Conservation (phyloP, 1,284 basidiomycete species). For the Sanghuangporus weigelae region DNA sequence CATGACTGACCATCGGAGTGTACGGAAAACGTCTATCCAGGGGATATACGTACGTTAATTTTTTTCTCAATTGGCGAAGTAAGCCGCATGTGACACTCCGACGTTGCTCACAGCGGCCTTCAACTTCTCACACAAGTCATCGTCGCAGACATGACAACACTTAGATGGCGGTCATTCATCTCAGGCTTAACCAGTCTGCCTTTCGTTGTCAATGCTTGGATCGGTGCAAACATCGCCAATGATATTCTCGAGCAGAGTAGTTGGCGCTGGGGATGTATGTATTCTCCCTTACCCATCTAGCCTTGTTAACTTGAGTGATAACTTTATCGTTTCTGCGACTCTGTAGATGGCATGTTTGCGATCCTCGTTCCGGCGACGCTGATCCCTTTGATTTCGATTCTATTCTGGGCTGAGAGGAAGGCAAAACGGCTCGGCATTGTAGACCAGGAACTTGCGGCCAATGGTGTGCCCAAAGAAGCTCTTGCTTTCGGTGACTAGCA, state of each 20-base stretch:
- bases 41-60: constrained; percentile 41
- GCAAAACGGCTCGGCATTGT: constrained; percentile 49
- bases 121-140: constrained; percentile 73
- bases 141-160: constrained; percentile 76
- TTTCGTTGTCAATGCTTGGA: constrained; percentile 63
- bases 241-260: constrained; percentile 47
- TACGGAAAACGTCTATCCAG: constrained; percentile 25
- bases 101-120: constrained; percentile 39
- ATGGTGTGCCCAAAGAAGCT: not conserved
- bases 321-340: not conserved
- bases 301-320: not conserved
- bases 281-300: not conserved
- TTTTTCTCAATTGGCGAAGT: not conserved
- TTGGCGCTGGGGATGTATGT: constrained; percentile 73
- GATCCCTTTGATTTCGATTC: constrained; percentile 54
- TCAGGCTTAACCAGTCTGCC: constrained; percentile 59
- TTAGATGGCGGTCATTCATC: constrained; percentile 76
- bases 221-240: constrained; percentile 66
- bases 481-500: not conserved
- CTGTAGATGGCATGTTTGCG: constrained; percentile 64
- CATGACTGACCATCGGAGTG: not conserved
- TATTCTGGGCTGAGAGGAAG: constrained; percentile 68
- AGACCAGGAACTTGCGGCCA: constrained; percentile 12
- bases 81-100: not conserved
- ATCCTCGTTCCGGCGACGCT: constrained; percentile 53